Base-by-base conservation (phyloP, 768 basidiomycete species). In the Cubamyces sp. region DNA sequence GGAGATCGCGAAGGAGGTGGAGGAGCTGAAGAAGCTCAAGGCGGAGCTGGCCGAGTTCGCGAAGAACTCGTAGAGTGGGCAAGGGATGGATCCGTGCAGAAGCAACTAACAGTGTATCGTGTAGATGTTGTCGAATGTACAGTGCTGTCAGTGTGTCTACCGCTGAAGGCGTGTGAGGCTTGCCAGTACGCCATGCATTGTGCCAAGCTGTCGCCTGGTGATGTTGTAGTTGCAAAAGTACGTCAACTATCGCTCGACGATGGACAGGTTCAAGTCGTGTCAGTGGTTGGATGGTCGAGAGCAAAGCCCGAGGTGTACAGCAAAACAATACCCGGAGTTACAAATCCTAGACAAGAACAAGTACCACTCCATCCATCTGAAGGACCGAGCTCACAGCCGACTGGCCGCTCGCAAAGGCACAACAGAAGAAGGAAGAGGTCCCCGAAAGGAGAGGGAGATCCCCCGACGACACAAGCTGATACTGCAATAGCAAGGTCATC, bases 11-110 rank as follows among this genome's bases (percentile, higher is more conserved):
- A 75, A 62, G 47, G 88, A 86, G 1, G 86, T 93, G 11, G 81
- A 82, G 43, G 78, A 80, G 57, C 74, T 93, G 73, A 90, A 90
- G 74, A 77, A 70, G 69, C 69, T 93, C 73, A 92, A 92, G 75
- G 71, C 71, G 15, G 84, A 88, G 66, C 70, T 91, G 34, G 77
- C 77, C 25, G 72, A 69, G 47, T 70, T 67, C 56, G 55, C 46
- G 58, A 67, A 69, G 59, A 60, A 57, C 56, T 41, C 60, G 46
- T 54, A 51, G 26, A 18, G 26, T 14, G n/a, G 41, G 7, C 9
- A 4, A 42, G 21, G 30, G n/a, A 52, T 52, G 50, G 15, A 34
- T n/a, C 7, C 3, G 51, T 11, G 34, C 18, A 52, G 51, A 23
- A 52, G 51, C 30, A 25, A 11, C 11, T 23, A n/a, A 39, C 34